phyloP scores from a whole-genome alignment of 2,329 filamentous ascomycete genomes.

The Mycogone perniciosa region DNA sequence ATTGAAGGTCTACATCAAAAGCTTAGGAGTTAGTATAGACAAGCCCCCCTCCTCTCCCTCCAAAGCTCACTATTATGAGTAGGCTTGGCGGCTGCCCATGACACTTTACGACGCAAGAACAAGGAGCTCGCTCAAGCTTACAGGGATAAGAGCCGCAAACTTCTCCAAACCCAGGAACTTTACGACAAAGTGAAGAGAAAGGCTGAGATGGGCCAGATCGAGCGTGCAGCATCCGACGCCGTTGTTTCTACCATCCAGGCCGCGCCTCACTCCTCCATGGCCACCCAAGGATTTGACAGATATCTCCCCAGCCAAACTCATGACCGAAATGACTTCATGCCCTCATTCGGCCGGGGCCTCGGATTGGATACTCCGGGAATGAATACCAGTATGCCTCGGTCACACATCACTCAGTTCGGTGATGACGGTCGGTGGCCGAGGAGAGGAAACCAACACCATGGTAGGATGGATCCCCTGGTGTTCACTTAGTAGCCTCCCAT shows the following conservation, averaged over 20 bases:
- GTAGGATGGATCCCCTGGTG: conserved; percentile 10
- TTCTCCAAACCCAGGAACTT: conserved; percentile 60
- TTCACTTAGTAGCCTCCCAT: background rate
- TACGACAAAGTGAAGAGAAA: conserved; percentile 55
- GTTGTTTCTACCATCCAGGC: conserved; percentile 24
- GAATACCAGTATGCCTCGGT: conserved; percentile 14
- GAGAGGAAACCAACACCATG: conserved; percentile 9
- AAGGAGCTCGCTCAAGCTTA: conserved; percentile 61
- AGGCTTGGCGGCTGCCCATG: conserved; percentile 56
- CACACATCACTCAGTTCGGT: conserved; percentile 8
- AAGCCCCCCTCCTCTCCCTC: background rate
- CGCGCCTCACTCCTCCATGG: conserved; percentile 9
- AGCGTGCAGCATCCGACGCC: conserved; percentile 45
- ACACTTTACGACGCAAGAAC: conserved; percentile 61
- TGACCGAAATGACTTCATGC: background rate
- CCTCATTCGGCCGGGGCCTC: conserved; percentile 13
- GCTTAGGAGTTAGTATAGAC: conserved; percentile 47
- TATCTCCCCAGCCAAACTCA: conserved; percentile 1
- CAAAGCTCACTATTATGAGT: conserved; percentile 12
- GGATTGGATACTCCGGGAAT: conserved; percentile 17
- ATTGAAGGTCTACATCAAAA: conserved; percentile 61
- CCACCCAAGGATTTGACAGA: conserved; percentile 4
- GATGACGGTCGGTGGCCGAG: conserved; percentile 17
- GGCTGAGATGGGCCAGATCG: conserved; percentile 48
- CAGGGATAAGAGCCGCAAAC: conserved; percentile 63